Conservation (phyloP, 169 alveolate genomes). For the Plasmodium ovale region DNA sequence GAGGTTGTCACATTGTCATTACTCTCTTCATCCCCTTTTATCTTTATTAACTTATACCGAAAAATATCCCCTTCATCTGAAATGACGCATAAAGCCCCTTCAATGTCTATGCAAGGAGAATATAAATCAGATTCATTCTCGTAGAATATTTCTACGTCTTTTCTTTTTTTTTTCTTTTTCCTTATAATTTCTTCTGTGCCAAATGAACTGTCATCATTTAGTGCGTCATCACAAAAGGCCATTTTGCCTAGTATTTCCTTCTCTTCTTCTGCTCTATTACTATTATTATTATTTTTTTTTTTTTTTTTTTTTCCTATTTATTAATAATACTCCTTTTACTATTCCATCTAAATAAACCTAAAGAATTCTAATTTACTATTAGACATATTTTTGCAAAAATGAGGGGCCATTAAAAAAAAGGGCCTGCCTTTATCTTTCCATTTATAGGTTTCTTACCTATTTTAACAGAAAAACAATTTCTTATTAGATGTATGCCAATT, state of each 20-base stretch:
- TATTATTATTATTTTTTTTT: conserved; percentile 16
- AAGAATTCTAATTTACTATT: too few relatives aligned
- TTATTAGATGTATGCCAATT: too few relatives aligned
- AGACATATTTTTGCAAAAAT: too few relatives aligned
- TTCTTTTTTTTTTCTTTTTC: conserved; percentile 44
- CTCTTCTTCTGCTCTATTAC: neutral
- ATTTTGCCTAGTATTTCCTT: neutral
- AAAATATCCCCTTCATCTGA: conserved; percentile 63
- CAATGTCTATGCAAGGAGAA: conserved; percentile 74
- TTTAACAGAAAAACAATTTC: too few relatives aligned
- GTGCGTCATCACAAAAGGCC: conserved; percentile 25
- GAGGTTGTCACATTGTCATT: conserved; percentile 2
- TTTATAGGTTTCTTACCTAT: too few relatives aligned
- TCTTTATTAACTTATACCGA: conserved; percentile 31
- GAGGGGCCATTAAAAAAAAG: too few relatives aligned
- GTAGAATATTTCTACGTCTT: conserved; percentile 44
- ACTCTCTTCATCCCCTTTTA: conserved; percentile 8
- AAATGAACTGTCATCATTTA: conserved; percentile 13
- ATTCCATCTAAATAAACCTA: too few relatives aligned
- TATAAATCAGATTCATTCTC: conserved; percentile 50
- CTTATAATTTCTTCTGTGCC: conserved; percentile 16
- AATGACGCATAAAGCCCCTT: conserved; percentile 56
- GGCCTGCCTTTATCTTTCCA: too few relatives aligned
- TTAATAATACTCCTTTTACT: too few relatives aligned
- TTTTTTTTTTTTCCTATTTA: neutral